phyloP scores from a whole-genome alignment of 208 protist genomes.

The Vickermania ingenoplastis region DNA sequence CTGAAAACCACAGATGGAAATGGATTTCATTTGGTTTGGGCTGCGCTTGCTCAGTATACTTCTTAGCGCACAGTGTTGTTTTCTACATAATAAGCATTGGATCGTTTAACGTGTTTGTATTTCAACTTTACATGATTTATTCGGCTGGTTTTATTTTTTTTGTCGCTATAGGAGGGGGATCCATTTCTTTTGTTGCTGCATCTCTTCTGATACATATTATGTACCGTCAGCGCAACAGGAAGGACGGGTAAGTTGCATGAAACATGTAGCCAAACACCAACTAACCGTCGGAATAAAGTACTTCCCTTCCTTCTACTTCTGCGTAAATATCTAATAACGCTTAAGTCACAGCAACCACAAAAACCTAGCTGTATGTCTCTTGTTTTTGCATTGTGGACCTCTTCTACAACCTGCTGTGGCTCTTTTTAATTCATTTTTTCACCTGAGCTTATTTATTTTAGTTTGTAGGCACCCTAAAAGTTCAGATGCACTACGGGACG shows the following conservation, averaged over 20 bases:
- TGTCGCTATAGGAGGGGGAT: neutral
- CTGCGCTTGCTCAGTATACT: constrained; percentile 73
- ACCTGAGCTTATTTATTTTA: too few species aligned
- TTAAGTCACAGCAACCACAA: too few species aligned
- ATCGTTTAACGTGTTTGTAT: neutral
- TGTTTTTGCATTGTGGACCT: too few species aligned
- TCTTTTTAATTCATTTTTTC: too few species aligned
- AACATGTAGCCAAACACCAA: neutral
- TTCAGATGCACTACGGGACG: too few species aligned
- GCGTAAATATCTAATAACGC: too few species aligned
- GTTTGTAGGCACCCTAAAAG: too few species aligned
- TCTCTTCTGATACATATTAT: neutral
- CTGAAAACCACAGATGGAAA: constrained; percentile 90
- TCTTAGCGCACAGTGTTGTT: constrained; percentile 76
- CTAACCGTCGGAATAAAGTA: too few species aligned
- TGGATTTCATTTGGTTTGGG: constrained; percentile 89
- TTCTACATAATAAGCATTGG: neutral
- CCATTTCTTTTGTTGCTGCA: neutral
- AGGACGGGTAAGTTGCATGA: neutral
- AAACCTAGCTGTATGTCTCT: too few species aligned
- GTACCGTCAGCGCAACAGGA: neutral
- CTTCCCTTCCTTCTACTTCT: too few species aligned
- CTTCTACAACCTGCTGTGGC: too few species aligned
- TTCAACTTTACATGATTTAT: neutral
- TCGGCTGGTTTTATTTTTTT: neutral